These are phyloP conservation scores for Sporisorium reilianum DNA, from an alignment of 1,284 basidiomycete species.

Conservation along the genomic window DNA sequence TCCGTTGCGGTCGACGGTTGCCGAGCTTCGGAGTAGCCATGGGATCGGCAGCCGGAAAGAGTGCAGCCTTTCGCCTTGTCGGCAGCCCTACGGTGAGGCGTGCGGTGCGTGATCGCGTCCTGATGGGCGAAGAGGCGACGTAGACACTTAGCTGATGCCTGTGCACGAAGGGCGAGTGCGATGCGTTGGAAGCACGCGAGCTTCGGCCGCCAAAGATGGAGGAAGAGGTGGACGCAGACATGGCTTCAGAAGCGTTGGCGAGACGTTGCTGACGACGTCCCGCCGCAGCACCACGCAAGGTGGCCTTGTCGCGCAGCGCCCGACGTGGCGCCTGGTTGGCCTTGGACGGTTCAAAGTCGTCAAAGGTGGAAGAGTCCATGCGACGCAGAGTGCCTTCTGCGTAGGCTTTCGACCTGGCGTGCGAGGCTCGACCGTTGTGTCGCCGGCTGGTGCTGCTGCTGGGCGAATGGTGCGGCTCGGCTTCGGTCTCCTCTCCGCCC, in stretches of 20 bases:
- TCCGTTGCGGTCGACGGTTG: constrained; percentile 21
- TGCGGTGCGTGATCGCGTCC: constrained; percentile 42
- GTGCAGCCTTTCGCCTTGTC: constrained; percentile 19
- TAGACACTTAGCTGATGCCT: constrained; percentile 40
- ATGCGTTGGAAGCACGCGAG: constrained; percentile 39
- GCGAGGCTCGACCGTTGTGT: background rate
- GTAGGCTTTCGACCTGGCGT: background rate
- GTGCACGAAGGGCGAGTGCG: constrained; percentile 29
- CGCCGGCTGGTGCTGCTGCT: constrained; percentile 2
- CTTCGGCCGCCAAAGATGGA: constrained; percentile 44
- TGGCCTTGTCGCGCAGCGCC: constrained; percentile 30
- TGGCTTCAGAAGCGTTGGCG: constrained; percentile 29
- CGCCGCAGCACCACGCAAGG: constrained; percentile 12
- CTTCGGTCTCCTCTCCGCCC: constrained; percentile 59
- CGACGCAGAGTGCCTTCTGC: constrained; percentile 21
- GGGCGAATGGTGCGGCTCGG: constrained; percentile 29
- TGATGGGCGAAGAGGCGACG: constrained; percentile 53
- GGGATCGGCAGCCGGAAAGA: constrained; percentile 17
- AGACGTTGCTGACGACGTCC: constrained; percentile 26
- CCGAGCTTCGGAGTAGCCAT: constrained; percentile 41
- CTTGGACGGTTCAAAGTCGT: constrained; percentile 37
- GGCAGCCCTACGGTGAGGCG: constrained; percentile 23
- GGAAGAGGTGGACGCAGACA: constrained; percentile 43
- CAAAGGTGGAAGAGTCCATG: constrained; percentile 51
- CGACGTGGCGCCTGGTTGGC: constrained; percentile 21